A percentile compares a stretch with the other conserved stretches of the same genome.
Conservation (phyloP, 1,284 basidiomycete genomes). For the Trichosporon inkin region DNA sequence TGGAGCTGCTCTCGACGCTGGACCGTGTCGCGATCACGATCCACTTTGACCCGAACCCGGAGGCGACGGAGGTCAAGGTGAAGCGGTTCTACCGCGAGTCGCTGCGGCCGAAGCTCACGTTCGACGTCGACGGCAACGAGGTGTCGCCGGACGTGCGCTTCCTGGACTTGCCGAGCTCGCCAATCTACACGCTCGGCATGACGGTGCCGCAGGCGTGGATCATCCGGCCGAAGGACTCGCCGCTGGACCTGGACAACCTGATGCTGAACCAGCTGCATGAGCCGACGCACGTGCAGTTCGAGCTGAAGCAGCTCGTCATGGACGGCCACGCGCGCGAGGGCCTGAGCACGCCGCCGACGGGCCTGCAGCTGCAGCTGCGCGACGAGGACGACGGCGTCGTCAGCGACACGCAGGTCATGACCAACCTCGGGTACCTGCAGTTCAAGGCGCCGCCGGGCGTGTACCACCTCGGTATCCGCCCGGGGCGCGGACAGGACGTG, state of each 20-base stretch:
- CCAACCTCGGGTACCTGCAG: slow-evolving; percentile 93
- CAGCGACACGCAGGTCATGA: slow-evolving; percentile 83
- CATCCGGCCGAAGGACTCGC: slow-evolving; percentile 78
- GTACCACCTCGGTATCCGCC: slow-evolving; percentile 74
- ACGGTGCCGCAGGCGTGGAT: slow-evolving; percentile 89
- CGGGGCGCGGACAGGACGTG: slow-evolving; percentile 73
- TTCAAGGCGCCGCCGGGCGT: slow-evolving; percentile 89
- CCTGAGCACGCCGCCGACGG: slow-evolving; percentile 65
- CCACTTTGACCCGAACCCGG: slow-evolving; percentile 66
- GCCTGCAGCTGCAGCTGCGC: slow-evolving; percentile 75
- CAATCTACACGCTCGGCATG: slow-evolving; percentile 87
- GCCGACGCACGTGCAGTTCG: slow-evolving; percentile 72
- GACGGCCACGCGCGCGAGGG: slow-evolving; percentile 88
- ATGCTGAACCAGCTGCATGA: slow-evolving; percentile 62
- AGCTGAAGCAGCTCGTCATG: slow-evolving; percentile 83
- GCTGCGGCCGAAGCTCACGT: slow-evolving; percentile 59
- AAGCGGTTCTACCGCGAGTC: slow-evolving; percentile 92
- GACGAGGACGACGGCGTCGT: slow-evolving; percentile 53
- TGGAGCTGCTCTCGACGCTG: slow-evolving; percentile 55
- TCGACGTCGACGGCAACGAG: slow-evolving; percentile 60
- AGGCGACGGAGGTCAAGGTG: slow-evolving; percentile 68
- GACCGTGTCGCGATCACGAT: slow-evolving; percentile 62
- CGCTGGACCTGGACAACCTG: slow-evolving; percentile 94
- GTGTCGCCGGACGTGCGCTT: slow-evolving; percentile 51
- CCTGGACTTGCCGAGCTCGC: slow-evolving; percentile 55